Evolutionary conservation across 2,329 filamentous ascomycete species (phyloP).

Genomic region (Podosphaera fusca): DNA sequence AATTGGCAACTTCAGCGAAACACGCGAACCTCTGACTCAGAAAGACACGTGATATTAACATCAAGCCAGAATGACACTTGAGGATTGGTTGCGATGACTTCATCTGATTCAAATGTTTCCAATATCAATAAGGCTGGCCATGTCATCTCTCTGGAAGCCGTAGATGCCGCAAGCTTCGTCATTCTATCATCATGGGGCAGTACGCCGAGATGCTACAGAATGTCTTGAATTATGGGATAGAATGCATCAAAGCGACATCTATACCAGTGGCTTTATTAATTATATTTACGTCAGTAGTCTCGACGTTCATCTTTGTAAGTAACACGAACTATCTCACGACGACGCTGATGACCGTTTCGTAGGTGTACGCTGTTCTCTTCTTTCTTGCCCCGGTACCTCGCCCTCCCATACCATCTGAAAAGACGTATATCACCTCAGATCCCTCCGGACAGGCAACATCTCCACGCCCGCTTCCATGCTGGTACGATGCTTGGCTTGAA

Average conservation of each 20-base stretch:
- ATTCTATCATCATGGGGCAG: neutral
- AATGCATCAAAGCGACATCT: conserved; percentile 3
- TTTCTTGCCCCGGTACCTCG: conserved; percentile 65
- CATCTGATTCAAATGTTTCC: neutral
- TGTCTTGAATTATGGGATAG: neutral
- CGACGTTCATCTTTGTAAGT: conserved; percentile 4
- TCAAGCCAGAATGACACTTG: neutral
- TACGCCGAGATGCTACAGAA: neutral
- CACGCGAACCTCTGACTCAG: no score
- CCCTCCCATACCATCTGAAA: conserved; percentile 50
- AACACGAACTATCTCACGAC: neutral
- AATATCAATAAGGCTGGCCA: neutral
- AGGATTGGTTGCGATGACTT: neutral
- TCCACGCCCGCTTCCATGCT: conserved; percentile 49
- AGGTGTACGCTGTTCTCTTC: conserved; percentile 47
- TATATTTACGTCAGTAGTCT: conserved; percentile 3
- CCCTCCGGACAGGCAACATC: conserved; percentile 34
- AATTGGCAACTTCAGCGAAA: no score
- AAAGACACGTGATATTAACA: neutral
- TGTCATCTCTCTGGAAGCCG: neutral
- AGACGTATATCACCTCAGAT: conserved; percentile 57
- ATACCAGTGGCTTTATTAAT: conserved; percentile 4
- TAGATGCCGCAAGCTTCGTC: neutral
- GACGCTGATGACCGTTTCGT: neutral
- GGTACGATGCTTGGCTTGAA: conserved; percentile 55